Evolutionary conservation across 2,329 filamentous ascomycete species (phyloP).

Genomic region (Verticillium isaacii): DNA sequence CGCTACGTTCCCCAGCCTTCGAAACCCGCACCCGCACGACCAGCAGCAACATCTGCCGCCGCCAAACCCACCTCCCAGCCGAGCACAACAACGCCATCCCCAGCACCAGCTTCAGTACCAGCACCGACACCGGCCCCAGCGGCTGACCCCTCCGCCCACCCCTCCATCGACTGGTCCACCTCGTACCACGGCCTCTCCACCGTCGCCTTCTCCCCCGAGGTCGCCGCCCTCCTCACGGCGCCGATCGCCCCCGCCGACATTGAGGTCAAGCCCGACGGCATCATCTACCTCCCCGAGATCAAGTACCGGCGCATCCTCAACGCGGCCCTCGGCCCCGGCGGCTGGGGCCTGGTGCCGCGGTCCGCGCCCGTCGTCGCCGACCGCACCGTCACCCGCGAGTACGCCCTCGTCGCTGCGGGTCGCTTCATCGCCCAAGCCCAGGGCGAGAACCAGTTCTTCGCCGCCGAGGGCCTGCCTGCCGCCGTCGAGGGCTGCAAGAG

Average conservation of each 20-base stretch:
- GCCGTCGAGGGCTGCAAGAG: slow-evolving; percentile 97
- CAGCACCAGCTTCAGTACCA: slow-evolving; percentile 1
- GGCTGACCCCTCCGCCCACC: slow-evolving; percentile 4
- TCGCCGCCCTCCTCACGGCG: slow-evolving; percentile 62
- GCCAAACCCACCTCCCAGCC: background rate
- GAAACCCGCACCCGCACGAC: slow-evolving; percentile 1
- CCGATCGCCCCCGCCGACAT: slow-evolving; percentile 70
- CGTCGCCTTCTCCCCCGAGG: slow-evolving; percentile 65
- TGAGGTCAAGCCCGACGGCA: slow-evolving; percentile 96
- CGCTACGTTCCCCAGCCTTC: background rate
- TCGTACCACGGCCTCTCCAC: slow-evolving; percentile 78
- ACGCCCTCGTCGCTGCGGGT: slow-evolving; percentile 83
- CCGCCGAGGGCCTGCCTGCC: slow-evolving; percentile 82
- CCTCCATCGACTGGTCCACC: slow-evolving; percentile 67
- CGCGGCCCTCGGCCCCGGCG: slow-evolving; percentile 86
- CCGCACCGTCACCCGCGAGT: slow-evolving; percentile 80
- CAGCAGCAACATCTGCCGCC: background rate
- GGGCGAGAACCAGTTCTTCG: slow-evolving; percentile 93
- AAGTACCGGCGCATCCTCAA: slow-evolving; percentile 94
- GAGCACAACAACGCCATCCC: background rate
- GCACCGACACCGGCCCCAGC: slow-evolving; percentile 4
- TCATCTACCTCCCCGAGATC: slow-evolving; percentile 95
- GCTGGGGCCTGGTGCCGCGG: slow-evolving; percentile 88
- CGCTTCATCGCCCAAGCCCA: slow-evolving; percentile 90
- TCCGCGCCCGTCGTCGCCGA: slow-evolving; percentile 82